These are phyloP conservation scores for Zhuliangozyma blackwelliae DNA, from an alignment of 1,139 yeast species.

Conservation along the genomic window DNA sequence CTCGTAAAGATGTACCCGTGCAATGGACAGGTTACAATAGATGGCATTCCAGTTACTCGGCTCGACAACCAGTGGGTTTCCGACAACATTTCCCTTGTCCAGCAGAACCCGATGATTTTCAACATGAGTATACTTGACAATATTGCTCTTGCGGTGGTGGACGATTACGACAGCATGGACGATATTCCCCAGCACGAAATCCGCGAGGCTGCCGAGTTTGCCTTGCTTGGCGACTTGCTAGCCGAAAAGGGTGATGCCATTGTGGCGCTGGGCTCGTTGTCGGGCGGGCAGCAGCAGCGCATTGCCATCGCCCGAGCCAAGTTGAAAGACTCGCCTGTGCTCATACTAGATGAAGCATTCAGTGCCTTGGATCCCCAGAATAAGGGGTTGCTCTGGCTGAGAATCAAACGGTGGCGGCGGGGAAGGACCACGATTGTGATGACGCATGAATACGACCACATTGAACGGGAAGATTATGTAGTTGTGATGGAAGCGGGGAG, in stretches of 20 bases:
- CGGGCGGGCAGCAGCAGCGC: slow-evolving; percentile 91
- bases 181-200: slow-evolving; percentile 24
- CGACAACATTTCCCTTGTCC: slow-evolving; percentile 65
- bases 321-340: slow-evolving; percentile 64
- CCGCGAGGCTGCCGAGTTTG: slow-evolving; percentile 47
- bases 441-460: slow-evolving; percentile 69
- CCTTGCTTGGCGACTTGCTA: slow-evolving; percentile 49
- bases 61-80: slow-evolving; percentile 52
- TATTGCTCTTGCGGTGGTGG: slow-evolving; percentile 43
- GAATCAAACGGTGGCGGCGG: slow-evolving; percentile 56
- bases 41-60: slow-evolving; percentile 42
- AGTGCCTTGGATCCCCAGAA: slow-evolving; percentile 68
- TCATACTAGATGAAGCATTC: slow-evolving; percentile 80
- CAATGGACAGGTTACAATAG: slow-evolving; percentile 65
- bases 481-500: slow-evolving; percentile 56
- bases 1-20: slow-evolving; percentile 53
- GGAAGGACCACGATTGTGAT: slow-evolving; percentile 74
- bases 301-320: slow-evolving; percentile 80
- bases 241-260: slow-evolving; percentile 50
- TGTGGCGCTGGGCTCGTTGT: slow-evolving; percentile 38
- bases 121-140: slow-evolving; percentile 59
- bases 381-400: slow-evolving; percentile 40
- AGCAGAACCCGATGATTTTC: slow-evolving; percentile 66
- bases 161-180: slow-evolving; percentile 18
- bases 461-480: slow-evolving; percentile 51